Base-by-base conservation (phyloP, 2,329 filamentous ascomycete genomes). In the Penicillium sp. region DNA sequence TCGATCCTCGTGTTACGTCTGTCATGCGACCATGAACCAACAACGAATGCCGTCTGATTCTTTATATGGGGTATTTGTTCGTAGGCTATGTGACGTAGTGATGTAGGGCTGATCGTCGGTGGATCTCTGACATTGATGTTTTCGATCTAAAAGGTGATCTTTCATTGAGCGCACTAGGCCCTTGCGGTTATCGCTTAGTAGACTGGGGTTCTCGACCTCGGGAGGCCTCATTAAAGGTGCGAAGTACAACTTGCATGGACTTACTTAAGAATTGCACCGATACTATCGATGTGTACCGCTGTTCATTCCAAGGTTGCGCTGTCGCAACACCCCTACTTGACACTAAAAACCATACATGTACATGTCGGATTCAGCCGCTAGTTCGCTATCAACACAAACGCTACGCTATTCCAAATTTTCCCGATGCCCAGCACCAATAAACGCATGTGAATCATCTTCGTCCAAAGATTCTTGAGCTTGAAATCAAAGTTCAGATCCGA, bases 11-110 rank as follows among this genome's bases (percentile, higher is more conserved):
- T 66, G 63, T 59, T 58, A 65, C 64, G 64, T 70, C 65, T 64
- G 60, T 64, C 62, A 71, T 69, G 67, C 64, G 68, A 71, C 62
- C 65, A 70, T 66, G 69, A 70, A 60, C 58, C 60, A 66, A 69
- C 61, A 66, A 69, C 62, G 57, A 60, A 64, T 66, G 60, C 60
- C 60, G 61, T 65, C 57, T 66, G 62, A 62, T 58, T 61, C 32
- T 48, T 48, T 54, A 42, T 18, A 20, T 56, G 39, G 43, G 53
- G 53, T 53, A 43, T 22, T 48, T 31, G 37, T 42, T 46, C 18
- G 49, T 53, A 53, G 43, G 20, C 24, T 16, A 26, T 20, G 14
- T 26, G 50, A 26, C 42, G 43, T 48, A 48, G 35, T 31, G 18
- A 10, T 18, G 34, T 53, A 32, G 43, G 16, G 39, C 49, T 53